Base-by-base conservation (phyloP, 345 rosid species). In the Excoecaria agallocha region DNA sequence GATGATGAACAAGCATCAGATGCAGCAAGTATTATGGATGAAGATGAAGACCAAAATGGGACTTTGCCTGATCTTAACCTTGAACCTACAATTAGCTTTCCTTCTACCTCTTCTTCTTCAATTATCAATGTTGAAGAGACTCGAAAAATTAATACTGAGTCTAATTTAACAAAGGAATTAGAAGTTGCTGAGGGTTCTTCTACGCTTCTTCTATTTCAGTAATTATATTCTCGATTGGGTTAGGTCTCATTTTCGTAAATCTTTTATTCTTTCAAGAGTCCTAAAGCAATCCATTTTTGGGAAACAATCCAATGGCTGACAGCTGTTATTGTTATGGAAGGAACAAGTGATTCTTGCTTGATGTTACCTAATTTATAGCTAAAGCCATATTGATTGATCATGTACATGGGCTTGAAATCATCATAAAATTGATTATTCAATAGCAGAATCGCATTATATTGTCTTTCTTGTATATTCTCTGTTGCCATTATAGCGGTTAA, bases 41-140 rank as follows among this genome's bases (percentile, higher is more conserved):
- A 12, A 25, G 77, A 86, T 30, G 30, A 30, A 50, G 80, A 77
- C 10, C 74, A 71, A 11, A 16, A 56, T 55, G 43, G 62, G 2
- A 55, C 46, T 13, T 66, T 86, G 65, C 91, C 88, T 30, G 88
- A 88, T 74, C 78, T 88, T 55, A 88, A 88, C 69, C 87, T 88
- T n/a, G 86, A 82, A 38, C 82, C 81, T 48, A 55, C 80, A 5
- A 59, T 77, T 5, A 72, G 63, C 9, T 3, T 59, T 64, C 84
- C 78, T 39, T 66, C 74, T 45, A 20, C 72, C 54, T 81, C 76
- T 37, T 66, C 73, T 22, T 37, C 73, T 35, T 37, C 71, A 8
- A 5, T 20, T 19, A 49, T 19, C 9, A 39, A n/a, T 12, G 60
- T n/a, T 46, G 76, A 79, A 64, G 79, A 76, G 9, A 71, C 57